Evolutionary conservation across 192 early-diverging fungal genomes (phyloP).

Genomic region (Coemansia javaensis): DNA sequence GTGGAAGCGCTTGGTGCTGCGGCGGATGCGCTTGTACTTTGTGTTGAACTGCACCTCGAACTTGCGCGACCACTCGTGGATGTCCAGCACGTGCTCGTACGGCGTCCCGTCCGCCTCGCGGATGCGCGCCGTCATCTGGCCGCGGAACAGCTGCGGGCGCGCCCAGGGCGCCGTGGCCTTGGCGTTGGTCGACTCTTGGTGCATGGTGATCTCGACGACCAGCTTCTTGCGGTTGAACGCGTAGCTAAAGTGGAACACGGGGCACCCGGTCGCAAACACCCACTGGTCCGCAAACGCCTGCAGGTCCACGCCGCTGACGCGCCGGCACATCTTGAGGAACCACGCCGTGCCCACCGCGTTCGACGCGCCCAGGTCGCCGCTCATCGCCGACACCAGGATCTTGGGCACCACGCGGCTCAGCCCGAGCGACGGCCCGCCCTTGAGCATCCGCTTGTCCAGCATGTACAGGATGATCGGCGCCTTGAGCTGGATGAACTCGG

Average conservation of each 20-base stretch:
- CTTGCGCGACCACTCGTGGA: constrained; percentile 67
- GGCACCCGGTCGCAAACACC: constrained; percentile 88
- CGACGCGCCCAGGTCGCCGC: constrained; percentile 55
- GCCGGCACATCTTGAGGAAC: constrained; percentile 78
- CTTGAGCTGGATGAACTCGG: constrained; percentile 81
- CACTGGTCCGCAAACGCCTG: constrained; percentile 88
- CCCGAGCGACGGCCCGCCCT: constrained; percentile 66
- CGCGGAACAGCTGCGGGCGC: constrained; percentile 45
- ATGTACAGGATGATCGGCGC: constrained; percentile 86
- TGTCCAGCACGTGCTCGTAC: constrained; percentile 78
- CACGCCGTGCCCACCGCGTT: constrained; percentile 61
- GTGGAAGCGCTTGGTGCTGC: constrained; percentile 70
- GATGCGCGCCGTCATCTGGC: constrained; percentile 69
- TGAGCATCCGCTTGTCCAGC: constrained; percentile 79
- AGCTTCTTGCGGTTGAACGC: constrained; percentile 95
- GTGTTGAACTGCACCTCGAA: constrained; percentile 95
- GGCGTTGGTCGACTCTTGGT: constrained; percentile 64
- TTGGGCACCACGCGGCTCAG: constrained; percentile 75
- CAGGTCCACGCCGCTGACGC: constrained; percentile 78
- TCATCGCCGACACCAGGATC: constrained; percentile 70
- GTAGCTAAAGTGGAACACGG: constrained; percentile 76
- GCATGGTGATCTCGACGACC: constrained; percentile 85
- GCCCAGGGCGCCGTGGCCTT: constrained; percentile 46
- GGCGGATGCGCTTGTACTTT: constrained; percentile 93
- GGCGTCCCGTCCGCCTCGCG: constrained; percentile 79